phyloP scores from a whole-genome alignment of 2,329 filamentous ascomycete species.

The Stachybotrys chartarum region DNA sequence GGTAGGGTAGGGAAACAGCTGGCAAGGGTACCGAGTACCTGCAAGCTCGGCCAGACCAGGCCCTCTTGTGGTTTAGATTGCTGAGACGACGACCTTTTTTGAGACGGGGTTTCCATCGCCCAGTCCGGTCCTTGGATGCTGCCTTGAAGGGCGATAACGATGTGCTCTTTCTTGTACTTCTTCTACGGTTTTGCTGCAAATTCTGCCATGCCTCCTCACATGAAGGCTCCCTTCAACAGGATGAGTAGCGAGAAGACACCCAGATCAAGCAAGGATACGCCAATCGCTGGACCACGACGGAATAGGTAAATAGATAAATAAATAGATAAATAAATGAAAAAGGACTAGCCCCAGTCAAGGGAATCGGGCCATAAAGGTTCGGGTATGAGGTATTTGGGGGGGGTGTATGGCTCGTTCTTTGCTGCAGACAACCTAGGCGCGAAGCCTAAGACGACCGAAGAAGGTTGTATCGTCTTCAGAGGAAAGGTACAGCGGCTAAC shows the following conservation, averaged over 20 bases:
- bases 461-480: background rate
- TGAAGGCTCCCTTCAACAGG: background rate
- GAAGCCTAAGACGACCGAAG: background rate
- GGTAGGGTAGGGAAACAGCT: constrained; percentile 16
- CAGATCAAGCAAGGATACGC: too few species aligned
- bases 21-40: constrained; percentile 1
- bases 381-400: background rate
- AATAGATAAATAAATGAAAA: background rate
- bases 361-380: background rate
- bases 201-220: background rate
- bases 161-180: background rate
- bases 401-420: background rate
- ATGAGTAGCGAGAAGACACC: background rate
- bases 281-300: too few species aligned
- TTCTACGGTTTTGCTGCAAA: background rate
- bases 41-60: background rate
- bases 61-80: constrained; percentile 4
- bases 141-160: background rate
- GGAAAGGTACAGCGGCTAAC: background rate
- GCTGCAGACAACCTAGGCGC: background rate
- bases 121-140: background rate
- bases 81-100: background rate
- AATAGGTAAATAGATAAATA: background rate
- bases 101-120: background rate
- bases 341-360: background rate